Evolutionary conservation across 2,329 filamentous ascomycete genomes (phyloP), one percentile per base, ranked within the genome.

Genomic region (Chaetomiaceae sp.): DNA sequence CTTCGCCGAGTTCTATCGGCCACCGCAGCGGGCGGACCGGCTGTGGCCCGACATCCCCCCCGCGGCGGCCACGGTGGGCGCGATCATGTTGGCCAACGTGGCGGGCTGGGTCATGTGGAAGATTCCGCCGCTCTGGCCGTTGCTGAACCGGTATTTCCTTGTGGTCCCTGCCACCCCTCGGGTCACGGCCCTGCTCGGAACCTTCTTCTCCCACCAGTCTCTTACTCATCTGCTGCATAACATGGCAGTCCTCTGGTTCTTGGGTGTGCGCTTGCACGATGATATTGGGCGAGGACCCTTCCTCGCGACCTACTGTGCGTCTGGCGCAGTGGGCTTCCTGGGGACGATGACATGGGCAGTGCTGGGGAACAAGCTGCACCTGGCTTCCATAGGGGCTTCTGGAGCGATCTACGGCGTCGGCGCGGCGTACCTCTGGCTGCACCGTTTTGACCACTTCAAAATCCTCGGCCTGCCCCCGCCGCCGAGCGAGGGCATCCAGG

Each of bases 211-310:
- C 17, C 87, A 93, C 67, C 77, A 84, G 44, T 67, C 3, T 54
- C 81, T 48, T 15, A 58, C 64, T 38, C 87, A 93, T 62, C 62
- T 86, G 30, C 49, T 71, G 19, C 60, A 72, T 34, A 91, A 91
- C 65, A 81, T 86, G 76, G 56, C 74, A 8, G 68, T 76, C 33
- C 68, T 91, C 4, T 83, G 74, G 69, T 68, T 86, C 58, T 70
- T 88, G 15, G 87, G 85, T 19, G 75, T 75, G 9, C 70, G 74
- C 1, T 68, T 88, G 27, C 83, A 87, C 64, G 81, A 87, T 51
- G 82, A 88, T 55, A 67, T 88, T 20, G 84, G 83, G 10, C 74
- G 84, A 10, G 82, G 76, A 12, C 73, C 77, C 45, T 88, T 88
- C 65, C 66, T 88, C 17, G 75, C 81, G n/a, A 66, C 86, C 26